phyloP scores from a whole-genome alignment of 78 protist genomes.

The Dictyostelium firmibasis region DNA sequence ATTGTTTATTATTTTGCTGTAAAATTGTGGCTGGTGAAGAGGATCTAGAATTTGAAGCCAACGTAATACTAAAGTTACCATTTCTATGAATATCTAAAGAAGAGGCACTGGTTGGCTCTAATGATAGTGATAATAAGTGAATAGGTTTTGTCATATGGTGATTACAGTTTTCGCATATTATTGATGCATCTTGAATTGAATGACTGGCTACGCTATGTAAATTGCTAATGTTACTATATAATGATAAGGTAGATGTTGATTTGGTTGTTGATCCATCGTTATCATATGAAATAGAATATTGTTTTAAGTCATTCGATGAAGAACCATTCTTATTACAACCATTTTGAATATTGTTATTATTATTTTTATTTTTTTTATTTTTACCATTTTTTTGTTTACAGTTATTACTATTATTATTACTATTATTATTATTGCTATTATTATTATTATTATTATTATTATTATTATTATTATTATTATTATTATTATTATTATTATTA shows the following conservation, averaged over 20 bases:
- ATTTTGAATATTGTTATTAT: not conserved
- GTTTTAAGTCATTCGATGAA: not conserved
- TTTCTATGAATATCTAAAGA: not conserved
- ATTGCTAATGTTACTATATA: not conserved
- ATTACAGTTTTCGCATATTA: constrained; percentile 11
- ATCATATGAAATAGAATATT: not conserved
- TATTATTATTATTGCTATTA: too few relatives aligned
- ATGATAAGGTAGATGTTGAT: constrained; percentile 3
- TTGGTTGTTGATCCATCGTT: not conserved
- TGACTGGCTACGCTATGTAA: not conserved
- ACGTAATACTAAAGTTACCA: not conserved
- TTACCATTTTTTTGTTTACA: not conserved
- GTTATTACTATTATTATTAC: too few relatives aligned
- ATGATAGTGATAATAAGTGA: constrained; percentile 1
- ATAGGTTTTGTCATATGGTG: constrained; percentile 19
- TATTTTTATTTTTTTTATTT: not conserved
- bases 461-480: not conserved
- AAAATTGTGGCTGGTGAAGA: not conserved
- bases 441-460: not conserved
- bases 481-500: not conserved
- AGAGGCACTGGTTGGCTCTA: not conserved
- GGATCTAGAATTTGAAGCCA: not conserved
- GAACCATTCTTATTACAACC: not conserved
- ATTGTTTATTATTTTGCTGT: not conserved
- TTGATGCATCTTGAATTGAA: not conserved